phyloP scores from a whole-genome alignment of 2,329 filamentous ascomycete genomes.

The Colletotrichum theobromicola region DNA sequence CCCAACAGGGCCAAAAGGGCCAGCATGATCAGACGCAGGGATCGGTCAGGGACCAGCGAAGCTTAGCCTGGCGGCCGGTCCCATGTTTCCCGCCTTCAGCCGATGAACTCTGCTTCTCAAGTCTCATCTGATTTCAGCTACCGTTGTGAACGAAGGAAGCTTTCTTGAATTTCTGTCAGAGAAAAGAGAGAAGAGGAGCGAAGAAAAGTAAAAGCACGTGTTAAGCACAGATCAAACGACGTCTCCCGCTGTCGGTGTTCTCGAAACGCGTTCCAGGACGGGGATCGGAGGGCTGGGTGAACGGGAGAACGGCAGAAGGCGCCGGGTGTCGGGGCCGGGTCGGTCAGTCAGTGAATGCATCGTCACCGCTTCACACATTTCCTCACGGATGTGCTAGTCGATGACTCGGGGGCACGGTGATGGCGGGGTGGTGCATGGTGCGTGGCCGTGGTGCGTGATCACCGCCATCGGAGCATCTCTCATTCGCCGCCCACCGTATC shows the following conservation, averaged over 20 bases:
- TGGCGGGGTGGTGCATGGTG: not conserved
- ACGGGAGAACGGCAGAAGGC: not conserved
- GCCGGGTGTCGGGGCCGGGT: not conserved
- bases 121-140: not conserved
- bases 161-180: not conserved
- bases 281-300: not conserved
- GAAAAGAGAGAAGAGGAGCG: not conserved
- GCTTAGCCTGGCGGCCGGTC: not conserved
- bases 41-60: constrained; percentile 5
- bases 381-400: not conserved
- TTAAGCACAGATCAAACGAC: not conserved
- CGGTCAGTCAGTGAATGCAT: not conserved
- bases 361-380: not conserved
- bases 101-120: not conserved
- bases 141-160: not conserved
- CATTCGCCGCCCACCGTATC: not conserved
- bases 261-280: not conserved
- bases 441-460: not conserved
- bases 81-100: not conserved
- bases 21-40: constrained; percentile 1
- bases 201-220: not conserved
- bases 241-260: not conserved
- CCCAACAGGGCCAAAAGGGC: not conserved
- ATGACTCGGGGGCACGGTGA: not conserved
- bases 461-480: not conserved